A percentile compares a stretch with the other conserved stretches of the same genome.
These are phyloP conservation scores for Aspergillus latus DNA, from an alignment of 2,329 filamentous ascomycete species.

Conservation along the genomic window DNA sequence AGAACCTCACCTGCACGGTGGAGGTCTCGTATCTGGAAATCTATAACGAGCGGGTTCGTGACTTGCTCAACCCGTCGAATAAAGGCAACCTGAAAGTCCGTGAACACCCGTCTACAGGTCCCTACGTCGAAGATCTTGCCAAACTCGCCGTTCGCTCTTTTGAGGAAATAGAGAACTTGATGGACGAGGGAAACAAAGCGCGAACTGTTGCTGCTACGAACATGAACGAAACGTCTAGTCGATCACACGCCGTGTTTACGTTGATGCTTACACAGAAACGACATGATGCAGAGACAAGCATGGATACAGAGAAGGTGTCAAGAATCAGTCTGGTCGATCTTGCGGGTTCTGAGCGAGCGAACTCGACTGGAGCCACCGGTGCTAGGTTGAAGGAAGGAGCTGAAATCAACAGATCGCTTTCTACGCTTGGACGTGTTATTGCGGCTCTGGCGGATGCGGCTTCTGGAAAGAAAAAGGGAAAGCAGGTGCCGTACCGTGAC, in stretches of 20 bases:
- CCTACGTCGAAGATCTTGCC: conserved; percentile 96
- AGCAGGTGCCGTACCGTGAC: conserved; percentile 93
- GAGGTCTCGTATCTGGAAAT: conserved; percentile 99
- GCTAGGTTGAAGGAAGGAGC: conserved; percentile 95
- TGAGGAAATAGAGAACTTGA: conserved; percentile 91
- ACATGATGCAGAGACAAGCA: conserved; percentile 85
- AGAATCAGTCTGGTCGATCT: conserved; percentile 98
- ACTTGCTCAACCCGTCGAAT: conserved; percentile 89
- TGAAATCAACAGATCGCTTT: conserved; percentile 96
- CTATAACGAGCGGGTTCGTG: conserved; percentile 96
- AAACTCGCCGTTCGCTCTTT: conserved; percentile 94
- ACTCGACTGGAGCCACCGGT: conserved; percentile 93
- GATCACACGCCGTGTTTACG: conserved; percentile 97
- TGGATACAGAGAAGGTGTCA: conserved; percentile 96
- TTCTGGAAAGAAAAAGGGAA: conserved; percentile 67
- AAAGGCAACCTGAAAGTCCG: conserved; percentile 96
- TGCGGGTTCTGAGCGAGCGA: conserved; percentile 94
- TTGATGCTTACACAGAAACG: conserved; percentile 93
- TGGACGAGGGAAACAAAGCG: conserved; percentile 99
- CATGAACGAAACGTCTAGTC: conserved; percentile 99
- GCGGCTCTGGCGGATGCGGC: conserved; percentile 90
- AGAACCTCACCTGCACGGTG: conserved; percentile 81
- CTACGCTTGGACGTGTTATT: conserved; percentile 95
- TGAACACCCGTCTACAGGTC: conserved; percentile 95
- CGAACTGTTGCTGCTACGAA: conserved; percentile 97